Percentiles rank a stretch among this genome's conserved stretches.
These are phyloP conservation scores for Arachnomyces sp. DNA, from an alignment of 2,329 filamentous ascomycete genomes.

Conservation along the genomic window DNA sequence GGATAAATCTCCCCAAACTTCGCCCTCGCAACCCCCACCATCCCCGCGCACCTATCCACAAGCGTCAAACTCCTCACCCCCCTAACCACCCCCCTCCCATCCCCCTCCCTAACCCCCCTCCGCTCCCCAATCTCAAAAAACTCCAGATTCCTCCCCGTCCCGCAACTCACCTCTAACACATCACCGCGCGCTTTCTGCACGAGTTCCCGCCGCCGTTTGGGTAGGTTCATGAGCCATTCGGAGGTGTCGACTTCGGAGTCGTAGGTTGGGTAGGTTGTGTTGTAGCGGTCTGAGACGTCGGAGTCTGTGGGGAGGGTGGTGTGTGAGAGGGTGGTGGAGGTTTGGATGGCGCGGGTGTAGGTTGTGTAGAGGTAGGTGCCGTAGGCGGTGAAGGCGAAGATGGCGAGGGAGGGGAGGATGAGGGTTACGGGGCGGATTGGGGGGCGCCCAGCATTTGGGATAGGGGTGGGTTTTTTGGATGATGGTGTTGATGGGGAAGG, in stretches of 20 bases:
- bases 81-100: constrained; percentile 21
- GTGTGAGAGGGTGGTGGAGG: constrained; percentile 24
- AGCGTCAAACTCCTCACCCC: constrained; percentile 38
- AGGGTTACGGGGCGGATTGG: constrained; percentile 18
- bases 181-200: constrained; percentile 36
- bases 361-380: constrained; percentile 36
- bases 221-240: constrained; percentile 36
- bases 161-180: constrained; percentile 42
- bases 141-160: constrained; percentile 41
- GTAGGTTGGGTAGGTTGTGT: constrained; percentile 34
- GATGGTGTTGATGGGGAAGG: constrained; percentile 15
- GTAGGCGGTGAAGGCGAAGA: constrained; percentile 36
- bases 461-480: constrained; percentile 15
- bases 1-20: constrained; percentile 35
- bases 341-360: constrained; percentile 29
- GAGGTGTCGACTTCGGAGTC: constrained; percentile 39
- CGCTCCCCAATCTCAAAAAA: constrained; percentile 37
- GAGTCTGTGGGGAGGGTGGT: constrained; percentile 16
- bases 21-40: constrained; percentile 37
- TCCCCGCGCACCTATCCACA: constrained; percentile 41
- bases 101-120: constrained; percentile 20
- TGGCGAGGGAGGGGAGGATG: constrained; percentile 30
- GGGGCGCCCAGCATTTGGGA: constrained; percentile 12
- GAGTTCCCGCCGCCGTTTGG: constrained; percentile 33
- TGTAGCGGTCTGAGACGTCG: constrained; percentile 41